Evolutionary conservation across 2,329 filamentous ascomycete genomes (phyloP).

Genomic region (Arthrobotrys iridis): DNA sequence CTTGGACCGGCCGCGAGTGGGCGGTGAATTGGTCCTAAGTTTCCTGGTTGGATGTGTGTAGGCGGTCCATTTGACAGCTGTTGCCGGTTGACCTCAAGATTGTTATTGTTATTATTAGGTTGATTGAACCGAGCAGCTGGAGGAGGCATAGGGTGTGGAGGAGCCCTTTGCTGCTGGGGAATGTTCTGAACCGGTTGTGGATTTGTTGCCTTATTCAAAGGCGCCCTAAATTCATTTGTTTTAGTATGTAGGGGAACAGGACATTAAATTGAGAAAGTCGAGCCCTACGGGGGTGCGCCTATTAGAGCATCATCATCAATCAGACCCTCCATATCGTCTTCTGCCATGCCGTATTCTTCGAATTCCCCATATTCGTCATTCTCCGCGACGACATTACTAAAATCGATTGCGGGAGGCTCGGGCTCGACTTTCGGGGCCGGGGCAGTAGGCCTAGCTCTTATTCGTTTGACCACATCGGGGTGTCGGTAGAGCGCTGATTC

Average conservation of each 20-base stretch:
- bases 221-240: not conserved
- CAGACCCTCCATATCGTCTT: slow-evolving; percentile 50
- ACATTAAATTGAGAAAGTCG: not conserved
- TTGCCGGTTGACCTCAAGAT: slow-evolving; percentile 37
- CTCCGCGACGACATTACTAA: slow-evolving; percentile 52
- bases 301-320: slow-evolving; percentile 44
- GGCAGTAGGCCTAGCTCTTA: slow-evolving; percentile 1
- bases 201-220: not conserved
- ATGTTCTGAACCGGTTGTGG: not conserved
- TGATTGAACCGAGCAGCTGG: not conserved
- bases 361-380: slow-evolving; percentile 52
- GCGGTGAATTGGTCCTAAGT: slow-evolving; percentile 17
- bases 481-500: slow-evolving; percentile 47
- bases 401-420: slow-evolving; percentile 37
- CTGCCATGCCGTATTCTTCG: slow-evolving; percentile 49
- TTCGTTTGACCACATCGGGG: slow-evolving; percentile 30
- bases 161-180: slow-evolving; percentile 1
- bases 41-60: slow-evolving; percentile 5
- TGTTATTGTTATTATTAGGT: slow-evolving; percentile 32
- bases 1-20: not conserved
- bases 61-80: slow-evolving; percentile 20
- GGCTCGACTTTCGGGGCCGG: slow-evolving; percentile 32
- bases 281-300: slow-evolving; percentile 2
- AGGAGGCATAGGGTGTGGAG: not conserved
- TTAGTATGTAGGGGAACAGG: not conserved